Base-by-base conservation (phyloP, 2,329 filamentous ascomycete species). In the Elsinoe arachidis region DNA sequence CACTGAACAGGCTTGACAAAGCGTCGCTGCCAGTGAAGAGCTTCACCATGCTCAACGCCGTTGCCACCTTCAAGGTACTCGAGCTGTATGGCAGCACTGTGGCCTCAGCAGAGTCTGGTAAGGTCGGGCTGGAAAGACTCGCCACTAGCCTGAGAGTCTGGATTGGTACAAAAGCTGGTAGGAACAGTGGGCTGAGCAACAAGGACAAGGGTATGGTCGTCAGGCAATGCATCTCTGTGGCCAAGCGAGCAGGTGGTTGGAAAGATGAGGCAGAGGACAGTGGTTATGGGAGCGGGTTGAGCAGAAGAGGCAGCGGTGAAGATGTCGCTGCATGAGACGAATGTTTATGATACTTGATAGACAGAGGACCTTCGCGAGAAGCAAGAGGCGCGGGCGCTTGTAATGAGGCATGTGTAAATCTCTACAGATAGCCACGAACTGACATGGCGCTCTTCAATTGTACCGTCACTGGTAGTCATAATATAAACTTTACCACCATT, bases 1-100 rank as follows among this genome's bases (percentile, higher is more conserved):
- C 75, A 10, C 64, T 69, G 21, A 66, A 65, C 14, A 67, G 72
- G 3, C 63, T 78, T 58, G 73, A 73, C 58, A 70, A 67, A 56
- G 70, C 71, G 2, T 69, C 68, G 54, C 66, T 77, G 4, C 65
- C 70, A 23, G 69, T 72, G 35, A 62, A 63, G 19, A 68, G 67
- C 5, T 73, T 73, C 17, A 76, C 74, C 0, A 67, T 78, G 2
- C 71, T 78, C 52, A 75, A 72, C 37, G 76, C 76, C 30, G 71
- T 75, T 30, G 76, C 75, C 0, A 69, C 70, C 1, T 72, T 73
- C 64, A 72, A 70, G 49, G 61, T 77, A 2, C 66, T 78, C 9
- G 67, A 65, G 12, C 63, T 63, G 12, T 72, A 74, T 59, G 66
- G 70, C 51, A 61, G 66, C 3, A 67, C 74, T 21, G 55, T 65